Conservation (phyloP, 495 filamentous ascomycete species). For the Tuber calosporum region DNA sequence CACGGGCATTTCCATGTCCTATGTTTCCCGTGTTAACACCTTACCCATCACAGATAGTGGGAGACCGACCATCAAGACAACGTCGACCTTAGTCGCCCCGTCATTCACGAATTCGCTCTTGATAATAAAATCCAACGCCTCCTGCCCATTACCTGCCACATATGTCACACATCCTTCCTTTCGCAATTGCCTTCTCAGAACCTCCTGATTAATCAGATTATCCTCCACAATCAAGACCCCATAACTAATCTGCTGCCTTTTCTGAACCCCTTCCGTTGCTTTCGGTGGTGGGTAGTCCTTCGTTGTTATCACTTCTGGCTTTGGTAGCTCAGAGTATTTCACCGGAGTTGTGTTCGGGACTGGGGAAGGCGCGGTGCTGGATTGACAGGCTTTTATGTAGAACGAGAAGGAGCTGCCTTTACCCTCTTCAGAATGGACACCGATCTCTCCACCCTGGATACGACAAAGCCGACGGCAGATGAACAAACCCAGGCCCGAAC, state of each 20-base stretch:
- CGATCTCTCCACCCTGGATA: slow-evolving; percentile 81
- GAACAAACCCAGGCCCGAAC: slow-evolving; percentile 75
- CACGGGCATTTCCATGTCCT: slow-evolving; percentile 77
- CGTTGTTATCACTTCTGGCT: background rate
- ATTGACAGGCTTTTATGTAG: slow-evolving; percentile 59
- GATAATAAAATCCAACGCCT: slow-evolving; percentile 58
- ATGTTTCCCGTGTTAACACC: slow-evolving; percentile 43
- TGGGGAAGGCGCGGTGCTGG: slow-evolving; percentile 11
- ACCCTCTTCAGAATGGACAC: slow-evolving; percentile 63
- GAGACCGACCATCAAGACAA: slow-evolving; percentile 67
- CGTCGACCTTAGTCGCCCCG: slow-evolving; percentile 49
- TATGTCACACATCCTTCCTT: slow-evolving; percentile 58
- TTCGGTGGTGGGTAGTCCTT: slow-evolving; percentile 11
- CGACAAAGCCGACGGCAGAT: slow-evolving; percentile 73
- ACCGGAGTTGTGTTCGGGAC: background rate
- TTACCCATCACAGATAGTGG: slow-evolving; percentile 76
- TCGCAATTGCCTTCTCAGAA: slow-evolving; percentile 58
- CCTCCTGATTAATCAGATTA: slow-evolving; percentile 67
- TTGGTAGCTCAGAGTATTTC: slow-evolving; percentile 11
- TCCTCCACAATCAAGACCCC: slow-evolving; percentile 61
- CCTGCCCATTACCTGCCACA: slow-evolving; percentile 66
- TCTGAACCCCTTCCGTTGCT: slow-evolving; percentile 13
- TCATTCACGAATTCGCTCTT: slow-evolving; percentile 40
- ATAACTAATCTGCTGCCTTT: slow-evolving; percentile 57
- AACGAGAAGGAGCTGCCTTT: slow-evolving; percentile 81